These are phyloP conservation scores for Paramecium sonneborni DNA, from an alignment of 73 alveolate species.

Conservation along the genomic window DNA sequence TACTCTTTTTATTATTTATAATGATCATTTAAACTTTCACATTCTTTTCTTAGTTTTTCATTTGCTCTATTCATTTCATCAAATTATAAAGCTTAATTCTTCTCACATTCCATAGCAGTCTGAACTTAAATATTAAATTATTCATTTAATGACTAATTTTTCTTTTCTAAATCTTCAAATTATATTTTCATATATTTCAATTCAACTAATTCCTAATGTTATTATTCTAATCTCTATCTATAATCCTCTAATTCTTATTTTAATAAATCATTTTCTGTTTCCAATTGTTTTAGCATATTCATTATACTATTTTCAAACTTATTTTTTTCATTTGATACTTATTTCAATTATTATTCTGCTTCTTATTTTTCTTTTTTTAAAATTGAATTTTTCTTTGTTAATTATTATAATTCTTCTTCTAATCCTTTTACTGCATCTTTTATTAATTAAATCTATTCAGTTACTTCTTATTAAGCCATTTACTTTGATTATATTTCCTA, in stretches of 20 bases:
- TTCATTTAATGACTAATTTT: not conserved
- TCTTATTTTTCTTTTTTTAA: constrained; percentile 14
- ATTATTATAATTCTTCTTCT: constrained; percentile 5
- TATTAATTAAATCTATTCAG: not conserved
- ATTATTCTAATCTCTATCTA: constrained; percentile 25
- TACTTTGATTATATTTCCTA: not conserved
- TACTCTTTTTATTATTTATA: not conserved
- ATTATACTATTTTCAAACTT: not conserved
- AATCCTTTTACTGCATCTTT: constrained; percentile 52
- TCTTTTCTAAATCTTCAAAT: constrained; percentile 39
- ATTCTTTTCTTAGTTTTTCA: not conserved
- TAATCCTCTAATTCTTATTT: constrained; percentile 33
- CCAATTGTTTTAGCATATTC: not conserved
- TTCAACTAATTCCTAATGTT: constrained; percentile 42
- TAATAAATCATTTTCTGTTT: constrained; percentile 28
- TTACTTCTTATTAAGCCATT: not conserved
- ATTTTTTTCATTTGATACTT: not conserved
- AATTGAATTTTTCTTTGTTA: not conserved
- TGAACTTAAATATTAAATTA: not conserved
- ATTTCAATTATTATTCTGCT: not conserved
- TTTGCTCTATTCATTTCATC: constrained; percentile 34
- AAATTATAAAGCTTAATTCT: not conserved
- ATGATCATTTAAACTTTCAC: not conserved
- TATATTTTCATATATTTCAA: not conserved
- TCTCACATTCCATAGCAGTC: constrained; percentile 38